Base-by-base conservation (phyloP, 1,284 basidiomycete species). In the Microbotryum scabiosae region DNA sequence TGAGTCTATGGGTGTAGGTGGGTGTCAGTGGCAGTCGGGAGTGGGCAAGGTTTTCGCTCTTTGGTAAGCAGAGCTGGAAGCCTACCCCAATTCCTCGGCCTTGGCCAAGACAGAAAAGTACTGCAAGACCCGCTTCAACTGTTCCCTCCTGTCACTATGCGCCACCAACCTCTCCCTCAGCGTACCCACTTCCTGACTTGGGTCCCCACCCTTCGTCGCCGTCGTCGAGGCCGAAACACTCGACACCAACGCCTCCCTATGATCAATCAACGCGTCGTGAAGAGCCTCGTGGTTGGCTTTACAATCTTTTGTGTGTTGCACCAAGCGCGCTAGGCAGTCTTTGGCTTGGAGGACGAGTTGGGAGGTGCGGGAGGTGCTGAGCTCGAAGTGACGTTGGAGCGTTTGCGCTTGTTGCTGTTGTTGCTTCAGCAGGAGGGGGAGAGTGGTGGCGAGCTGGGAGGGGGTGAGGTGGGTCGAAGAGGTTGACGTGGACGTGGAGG, bases 111-210 rank as follows among this genome's bases (percentile, higher is more conserved):
- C 78, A 53, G 82, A 81, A 7, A 88, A 82, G 75, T 93, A 94
- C 25, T 81, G 79, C 69, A 84, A 83, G 10, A 90, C 83, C 56
- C 82, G 82, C 69, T 86, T 80, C 36, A 92, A 78, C 70, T 88
- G 85, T 71, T 82, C 84, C 67, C 93, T 72, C 70, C 81, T 82
- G 58, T 82, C 79, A 72, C 89, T 86, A 59, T 88, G 75, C 0
- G 80, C 81, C 71, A 92, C 87, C 63, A 91, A 79, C 46, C 84
- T 84, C 75, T 93, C 87, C n/a, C 93, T 77, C 14, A 90, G 76
- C 1, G 85, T 87, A 2, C 83, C 41, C 5, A 28, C 36, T 7
- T 49, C 23, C 20, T 28, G 26, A 26, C 21, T 53, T 23, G 32
- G 49, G 7, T 46, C 57, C 18, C 44, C 18, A 25, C n/a, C n/a